These are phyloP conservation scores for Aspergillus bombycis DNA, from an alignment of 2,329 filamentous ascomycete genomes.

Conservation along the genomic window DNA sequence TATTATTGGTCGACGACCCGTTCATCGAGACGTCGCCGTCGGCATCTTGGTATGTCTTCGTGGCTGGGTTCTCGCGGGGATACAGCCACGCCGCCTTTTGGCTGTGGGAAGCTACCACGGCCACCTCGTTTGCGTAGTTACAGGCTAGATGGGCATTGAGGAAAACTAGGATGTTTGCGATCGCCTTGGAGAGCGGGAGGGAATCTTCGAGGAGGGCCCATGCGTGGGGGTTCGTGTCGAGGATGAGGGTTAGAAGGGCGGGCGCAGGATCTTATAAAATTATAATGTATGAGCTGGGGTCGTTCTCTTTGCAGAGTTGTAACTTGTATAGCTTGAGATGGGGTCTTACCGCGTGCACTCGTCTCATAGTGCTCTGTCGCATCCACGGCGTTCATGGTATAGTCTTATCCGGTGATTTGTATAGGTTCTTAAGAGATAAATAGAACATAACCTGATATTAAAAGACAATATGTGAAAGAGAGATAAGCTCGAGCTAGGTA, in stretches of 20 bases:
- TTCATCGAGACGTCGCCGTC: conserved; percentile 64
- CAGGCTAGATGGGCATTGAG: conserved; percentile 95
- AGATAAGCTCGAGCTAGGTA: not conserved
- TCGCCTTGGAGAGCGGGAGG: conserved; percentile 78
- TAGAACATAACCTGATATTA: not conserved
- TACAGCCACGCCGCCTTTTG: conserved; percentile 90
- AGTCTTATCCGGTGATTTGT: not conserved
- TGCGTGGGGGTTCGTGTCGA: conserved; percentile 95
- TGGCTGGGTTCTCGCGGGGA: conserved; percentile 50
- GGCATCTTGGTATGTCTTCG: conserved; percentile 15
- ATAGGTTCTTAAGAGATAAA: not conserved
- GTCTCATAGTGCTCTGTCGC: conserved; percentile 60
- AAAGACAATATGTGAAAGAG: not conserved
- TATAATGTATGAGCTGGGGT: not conserved
- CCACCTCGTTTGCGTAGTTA: conserved; percentile 90
- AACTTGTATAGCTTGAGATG: not conserved
- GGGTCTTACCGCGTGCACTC: conserved; percentile 45
- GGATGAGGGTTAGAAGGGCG: conserved; percentile 83
- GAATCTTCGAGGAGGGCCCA: conserved; percentile 78
- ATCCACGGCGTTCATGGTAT: conserved; percentile 67
- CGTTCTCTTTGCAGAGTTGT: not conserved
- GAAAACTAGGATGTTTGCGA: conserved; percentile 91
- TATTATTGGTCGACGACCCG: conserved; percentile 34
- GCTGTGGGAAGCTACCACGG: conserved; percentile 85
- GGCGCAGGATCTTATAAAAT: conserved; percentile 59